Percentiles rank a stretch among this genome's conserved stretches.
Conservation (phyloP, 805 yeast genomes). For the Allodekkera sacchari region DNA sequence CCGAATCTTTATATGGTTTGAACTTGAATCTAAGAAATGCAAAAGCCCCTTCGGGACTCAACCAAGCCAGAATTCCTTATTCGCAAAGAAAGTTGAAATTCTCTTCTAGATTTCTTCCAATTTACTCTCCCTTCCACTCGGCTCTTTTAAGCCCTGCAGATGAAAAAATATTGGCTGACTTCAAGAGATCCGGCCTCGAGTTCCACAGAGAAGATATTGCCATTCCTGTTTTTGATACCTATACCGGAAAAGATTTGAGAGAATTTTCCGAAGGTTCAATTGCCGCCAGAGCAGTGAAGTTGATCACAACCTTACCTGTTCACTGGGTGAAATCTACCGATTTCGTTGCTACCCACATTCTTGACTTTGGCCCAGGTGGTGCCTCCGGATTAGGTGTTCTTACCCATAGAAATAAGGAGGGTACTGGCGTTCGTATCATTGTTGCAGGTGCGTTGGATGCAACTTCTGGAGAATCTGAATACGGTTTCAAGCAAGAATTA, state of each 20-base stretch:
- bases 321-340: constrained; percentile 90
- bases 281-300: constrained; percentile 62
- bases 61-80: constrained; percentile 90
- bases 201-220: constrained; percentile 48
- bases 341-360: constrained; percentile 75
- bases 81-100: constrained; percentile 91
- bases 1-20: constrained; percentile 94
- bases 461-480: constrained; percentile 64
- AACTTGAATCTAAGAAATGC: constrained; percentile 87
- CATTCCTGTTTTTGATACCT: constrained; percentile 91
- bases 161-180: constrained; percentile 56
- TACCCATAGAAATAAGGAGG: constrained; percentile 96
- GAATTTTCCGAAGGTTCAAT: constrained; percentile 38
- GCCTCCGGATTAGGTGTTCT: constrained; percentile 92
- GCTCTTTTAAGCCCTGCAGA: constrained; percentile 72
- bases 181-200: constrained; percentile 47
- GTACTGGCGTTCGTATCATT: constrained; percentile 93
- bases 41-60: constrained; percentile 89
- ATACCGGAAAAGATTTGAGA: constrained; percentile 73
- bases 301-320: constrained; percentile 84
- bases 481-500: constrained; percentile 92
- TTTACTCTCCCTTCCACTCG: constrained; percentile 95
- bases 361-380: constrained; percentile 99
- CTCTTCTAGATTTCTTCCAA: constrained; percentile 89
- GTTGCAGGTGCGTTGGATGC: constrained; percentile 86